Conservation (phyloP, 2,329 filamentous ascomycete species). For the Cryphonectria parasitica region DNA sequence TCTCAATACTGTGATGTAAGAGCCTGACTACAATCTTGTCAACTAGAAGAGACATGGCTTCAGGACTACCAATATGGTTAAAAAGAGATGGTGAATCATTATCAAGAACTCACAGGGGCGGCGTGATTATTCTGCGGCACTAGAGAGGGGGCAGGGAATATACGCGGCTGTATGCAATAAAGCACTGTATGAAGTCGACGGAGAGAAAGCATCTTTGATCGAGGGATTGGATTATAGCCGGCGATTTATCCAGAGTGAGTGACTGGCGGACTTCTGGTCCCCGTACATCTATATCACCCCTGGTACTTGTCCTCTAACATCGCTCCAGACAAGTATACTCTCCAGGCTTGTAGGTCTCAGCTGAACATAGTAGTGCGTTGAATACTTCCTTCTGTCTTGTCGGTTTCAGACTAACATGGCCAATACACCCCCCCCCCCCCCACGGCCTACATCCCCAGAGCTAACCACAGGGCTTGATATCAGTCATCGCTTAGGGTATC, state of each 20-base stretch:
- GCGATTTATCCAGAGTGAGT: conserved; percentile 21
- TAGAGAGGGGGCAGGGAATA: not conserved
- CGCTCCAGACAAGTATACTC: not conserved
- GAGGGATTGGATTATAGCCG: not conserved
- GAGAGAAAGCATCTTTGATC: not conserved
- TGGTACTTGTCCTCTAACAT: conserved; percentile 11
- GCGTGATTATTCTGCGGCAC: not conserved
- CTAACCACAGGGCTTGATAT: not conserved
- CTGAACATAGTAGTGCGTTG: too few species aligned
- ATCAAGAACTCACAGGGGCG: not conserved
- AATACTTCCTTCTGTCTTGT: not conserved
- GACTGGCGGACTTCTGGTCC: not conserved
- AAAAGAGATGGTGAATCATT: not conserved
- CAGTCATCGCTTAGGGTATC: not conserved
- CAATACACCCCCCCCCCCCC: not conserved
- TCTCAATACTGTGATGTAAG: not conserved
- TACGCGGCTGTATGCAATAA: conserved; percentile 1
- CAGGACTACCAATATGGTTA: not conserved
- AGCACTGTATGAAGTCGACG: not conserved
- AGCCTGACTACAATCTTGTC: not conserved
- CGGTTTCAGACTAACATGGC: not conserved
- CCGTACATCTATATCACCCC: not conserved
- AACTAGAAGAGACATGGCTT: not conserved
- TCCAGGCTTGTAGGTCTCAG: not conserved
- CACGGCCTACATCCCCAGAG: not conserved